phyloP scores from a whole-genome alignment of 2,329 filamentous ascomycete species.

The Neophaeococcomyces aloes region DNA sequence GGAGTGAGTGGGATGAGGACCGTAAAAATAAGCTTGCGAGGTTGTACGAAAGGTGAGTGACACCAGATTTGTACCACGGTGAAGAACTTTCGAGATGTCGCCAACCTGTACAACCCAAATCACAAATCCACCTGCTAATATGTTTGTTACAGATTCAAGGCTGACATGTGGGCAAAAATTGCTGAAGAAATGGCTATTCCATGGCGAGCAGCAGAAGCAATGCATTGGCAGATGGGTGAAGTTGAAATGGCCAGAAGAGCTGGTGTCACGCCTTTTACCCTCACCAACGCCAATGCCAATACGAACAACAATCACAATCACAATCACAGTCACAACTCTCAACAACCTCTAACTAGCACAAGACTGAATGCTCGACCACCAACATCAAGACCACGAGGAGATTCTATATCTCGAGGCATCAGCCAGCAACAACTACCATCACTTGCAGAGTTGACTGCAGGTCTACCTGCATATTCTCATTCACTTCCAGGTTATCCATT shows the following conservation, averaged over 20 bases:
- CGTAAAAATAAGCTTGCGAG: constrained; percentile 93
- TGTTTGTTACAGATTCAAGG: constrained; percentile 64
- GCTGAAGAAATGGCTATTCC: constrained; percentile 91
- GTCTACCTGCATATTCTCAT: constrained; percentile 36
- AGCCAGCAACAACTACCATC: constrained; percentile 33
- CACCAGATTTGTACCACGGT: constrained; percentile 12
- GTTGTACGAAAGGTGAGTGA: constrained; percentile 78
- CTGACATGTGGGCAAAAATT: constrained; percentile 95
- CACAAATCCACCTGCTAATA: too few relatives aligned
- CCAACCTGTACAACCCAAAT: not conserved
- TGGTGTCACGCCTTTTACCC: constrained; percentile 74
- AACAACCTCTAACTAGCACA: not conserved
- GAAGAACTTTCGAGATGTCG: not conserved
- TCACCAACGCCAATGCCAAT: constrained; percentile 39
- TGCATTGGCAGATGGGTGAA: constrained; percentile 96
- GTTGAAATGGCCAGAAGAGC: constrained; percentile 87
- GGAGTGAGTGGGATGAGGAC: constrained; percentile 94
- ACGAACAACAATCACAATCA: not conserved
- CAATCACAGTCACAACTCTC: not conserved
- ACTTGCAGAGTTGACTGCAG: constrained; percentile 37
- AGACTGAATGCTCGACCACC: constrained; percentile 25
- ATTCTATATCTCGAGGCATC: constrained; percentile 26
- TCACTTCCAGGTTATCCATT: constrained; percentile 10
- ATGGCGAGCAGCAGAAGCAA: constrained; percentile 90
- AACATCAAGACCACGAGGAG: constrained; percentile 31